A percentile compares a stretch with the other conserved stretches of the same genome.
phyloP scores from a whole-genome alignment of 106 monocot species.

The Platanthera guangdongensis region DNA sequence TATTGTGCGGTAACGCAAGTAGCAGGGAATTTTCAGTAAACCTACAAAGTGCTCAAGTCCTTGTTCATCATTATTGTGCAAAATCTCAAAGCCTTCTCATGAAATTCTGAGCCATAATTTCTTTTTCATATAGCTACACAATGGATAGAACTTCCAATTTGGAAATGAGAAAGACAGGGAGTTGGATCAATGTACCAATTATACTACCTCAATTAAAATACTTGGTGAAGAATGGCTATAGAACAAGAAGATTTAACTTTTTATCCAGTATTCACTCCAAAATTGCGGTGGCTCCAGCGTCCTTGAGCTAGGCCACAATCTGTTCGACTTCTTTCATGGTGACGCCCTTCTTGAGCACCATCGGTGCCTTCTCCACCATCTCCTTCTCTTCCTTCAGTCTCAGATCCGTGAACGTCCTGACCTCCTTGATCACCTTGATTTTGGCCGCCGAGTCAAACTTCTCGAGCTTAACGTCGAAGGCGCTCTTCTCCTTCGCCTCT shows the following conservation, averaged over 20 bases:
- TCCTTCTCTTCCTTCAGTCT: slow-evolving; percentile 97
- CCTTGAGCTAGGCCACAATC: slow-evolving; percentile 72
- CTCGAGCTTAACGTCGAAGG: slow-evolving; percentile 84
- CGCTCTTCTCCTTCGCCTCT: slow-evolving; percentile 63
- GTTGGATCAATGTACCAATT: background rate
- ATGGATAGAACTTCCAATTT: background rate
- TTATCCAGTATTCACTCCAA: slow-evolving; percentile 39
- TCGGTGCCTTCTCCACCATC: slow-evolving; percentile 85
- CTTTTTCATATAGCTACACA: background rate
- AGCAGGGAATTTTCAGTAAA: background rate
- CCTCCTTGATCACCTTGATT: slow-evolving; percentile 95
- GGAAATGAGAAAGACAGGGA: background rate
- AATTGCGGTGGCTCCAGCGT: slow-evolving; percentile 55
- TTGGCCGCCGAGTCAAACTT: slow-evolving; percentile 82
- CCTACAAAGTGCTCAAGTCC: background rate
- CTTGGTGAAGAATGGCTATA: background rate
- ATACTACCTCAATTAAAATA: background rate
- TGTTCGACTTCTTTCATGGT: slow-evolving; percentile 80
- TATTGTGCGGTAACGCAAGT: no score
- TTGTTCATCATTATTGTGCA: background rate
- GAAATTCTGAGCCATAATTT: background rate
- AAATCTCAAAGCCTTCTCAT: background rate
- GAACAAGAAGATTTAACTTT: background rate
- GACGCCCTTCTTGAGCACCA: slow-evolving; percentile 68
- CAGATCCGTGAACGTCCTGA: slow-evolving; percentile 73